Evolutionary conservation across 2,329 filamentous ascomycete genomes (phyloP).

Genomic region (Colletotrichum incanum): DNA sequence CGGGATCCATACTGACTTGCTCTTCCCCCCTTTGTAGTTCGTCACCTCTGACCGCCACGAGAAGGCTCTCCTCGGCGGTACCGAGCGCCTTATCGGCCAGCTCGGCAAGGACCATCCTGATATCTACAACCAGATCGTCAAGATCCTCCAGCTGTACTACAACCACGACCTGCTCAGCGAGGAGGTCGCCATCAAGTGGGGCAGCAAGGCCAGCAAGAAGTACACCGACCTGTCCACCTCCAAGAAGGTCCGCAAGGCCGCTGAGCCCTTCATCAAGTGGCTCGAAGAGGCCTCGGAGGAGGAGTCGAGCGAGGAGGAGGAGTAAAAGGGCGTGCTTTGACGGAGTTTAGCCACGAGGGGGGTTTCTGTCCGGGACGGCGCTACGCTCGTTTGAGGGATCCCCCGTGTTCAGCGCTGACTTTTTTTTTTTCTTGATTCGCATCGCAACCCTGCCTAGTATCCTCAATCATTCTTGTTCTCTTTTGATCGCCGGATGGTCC

Average conservation of each 20-base stretch:
- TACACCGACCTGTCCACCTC: conserved; percentile 68
- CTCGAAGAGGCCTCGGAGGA: conserved; percentile 89
- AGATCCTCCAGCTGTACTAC: conserved; percentile 92
- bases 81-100: conserved; percentile 87
- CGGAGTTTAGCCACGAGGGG: neutral
- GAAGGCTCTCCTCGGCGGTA: conserved; percentile 94
- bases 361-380: neutral
- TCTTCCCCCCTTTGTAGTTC: conserved; percentile 64
- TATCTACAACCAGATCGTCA: conserved; percentile 82
- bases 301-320: conserved; percentile 75
- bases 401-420: neutral
- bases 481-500: too few species aligned
- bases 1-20: conserved; percentile 49
- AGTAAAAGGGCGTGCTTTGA: conserved; percentile 47
- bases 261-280: conserved; percentile 95
- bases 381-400: neutral
- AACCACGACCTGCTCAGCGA: conserved; percentile 91
- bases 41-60: conserved; percentile 93
- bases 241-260: conserved; percentile 73
- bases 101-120: conserved; percentile 84
- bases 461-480: neutral
- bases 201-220: conserved; percentile 96
- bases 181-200: conserved; percentile 92
- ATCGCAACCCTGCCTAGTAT: neutral
- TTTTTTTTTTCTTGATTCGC: neutral